Evolutionary conservation across 73 alveolate genomes (phyloP).

Genomic region (Urostyla sp.): DNA sequence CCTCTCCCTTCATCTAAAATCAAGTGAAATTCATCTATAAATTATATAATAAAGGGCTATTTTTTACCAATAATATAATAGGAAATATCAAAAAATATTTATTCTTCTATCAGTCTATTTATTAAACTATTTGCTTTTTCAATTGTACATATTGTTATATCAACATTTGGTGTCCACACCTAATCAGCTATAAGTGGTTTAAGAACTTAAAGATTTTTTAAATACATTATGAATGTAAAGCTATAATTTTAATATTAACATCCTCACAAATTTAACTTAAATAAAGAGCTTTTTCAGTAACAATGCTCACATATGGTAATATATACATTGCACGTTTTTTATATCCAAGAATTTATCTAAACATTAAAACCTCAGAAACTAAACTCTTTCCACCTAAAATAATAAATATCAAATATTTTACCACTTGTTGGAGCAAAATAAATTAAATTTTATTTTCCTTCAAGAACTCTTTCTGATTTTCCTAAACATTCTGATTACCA

Average conservation of each 20-base stretch:
- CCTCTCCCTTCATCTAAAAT: conserved; percentile 78
- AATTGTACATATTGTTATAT: conserved; percentile 80
- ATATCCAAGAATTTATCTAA: conserved; percentile 57
- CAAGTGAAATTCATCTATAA: neutral
- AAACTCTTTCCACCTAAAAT: conserved; percentile 73
- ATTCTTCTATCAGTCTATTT: conserved; percentile 74
- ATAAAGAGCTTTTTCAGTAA: conserved; percentile 53
- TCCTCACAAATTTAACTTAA: conserved; percentile 43
- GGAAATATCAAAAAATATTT: conserved; percentile 47
- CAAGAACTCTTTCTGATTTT: conserved; percentile 8
- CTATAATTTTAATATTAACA: conserved; percentile 46
- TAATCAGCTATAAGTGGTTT: conserved; percentile 43
- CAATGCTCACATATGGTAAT: conserved; percentile 76
- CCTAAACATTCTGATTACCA: conserved; percentile 70
- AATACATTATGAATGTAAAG: conserved; percentile 59
- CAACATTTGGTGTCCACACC: conserved; percentile 67
- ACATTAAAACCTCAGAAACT: conserved; percentile 76
- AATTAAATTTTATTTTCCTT: conserved; percentile 56
- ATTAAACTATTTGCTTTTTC: conserved; percentile 79
- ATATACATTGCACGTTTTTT: conserved; percentile 72
- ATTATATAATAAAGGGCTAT: conserved; percentile 62
- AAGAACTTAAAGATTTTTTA: neutral
- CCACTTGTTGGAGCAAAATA: conserved; percentile 86
- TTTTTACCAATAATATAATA: conserved; percentile 75
- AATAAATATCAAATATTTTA: neutral